Evolutionary conservation across 2,329 filamentous ascomycete species (phyloP), one percentile per base, ranked within the genome.

Genomic region (Neoarthrinium moseri): DNA sequence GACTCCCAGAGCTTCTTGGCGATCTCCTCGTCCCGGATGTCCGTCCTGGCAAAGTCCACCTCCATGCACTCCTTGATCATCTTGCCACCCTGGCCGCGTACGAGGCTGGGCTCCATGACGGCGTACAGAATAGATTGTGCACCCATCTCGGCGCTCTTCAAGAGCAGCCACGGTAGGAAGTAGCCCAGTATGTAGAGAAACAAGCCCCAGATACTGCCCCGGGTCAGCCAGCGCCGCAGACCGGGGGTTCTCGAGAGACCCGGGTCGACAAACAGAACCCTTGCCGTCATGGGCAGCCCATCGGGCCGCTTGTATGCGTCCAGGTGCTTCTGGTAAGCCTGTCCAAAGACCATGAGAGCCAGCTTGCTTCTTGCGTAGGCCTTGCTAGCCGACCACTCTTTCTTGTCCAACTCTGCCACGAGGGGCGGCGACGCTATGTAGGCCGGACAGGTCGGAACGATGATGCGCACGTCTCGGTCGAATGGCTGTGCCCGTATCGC

Each of bases 241-340:
- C 94, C 91, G 0, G 91, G 90, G 7, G 92, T 97, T 43, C 94
- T 83, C 20, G 84, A 80, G 53, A 86, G 81, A 17, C 94, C 92
- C 0, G 94, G 94, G 58, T 99, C 92, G 2, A 91, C 89, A 48
- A 96, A 79, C 40, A 96, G 74, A 36, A 96, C 90, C 26, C 89
- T 82, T 4, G 91, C 79, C 55, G 90, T 96, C 72, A 85, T 86
- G 1, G 90, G 90, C 38, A 88, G 73, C 51, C 86, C 80, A 63
- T 99, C 94, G 0, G 91, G 90, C 20, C 94, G 80, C 59, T 88
- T 81, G 67, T 95, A 95, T 2, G 85, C 73, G 54, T 91, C 84
- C 37, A 99, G 75, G 63, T 96, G 92, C 64, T 95, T 94, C 69
- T 97, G 92, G 64, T 92, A 96, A 7, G 92, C 87, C 39, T 86